Evolutionary conservation across 148 eudicot species (phyloP).

Genomic region (Chenopodium formosanum): DNA sequence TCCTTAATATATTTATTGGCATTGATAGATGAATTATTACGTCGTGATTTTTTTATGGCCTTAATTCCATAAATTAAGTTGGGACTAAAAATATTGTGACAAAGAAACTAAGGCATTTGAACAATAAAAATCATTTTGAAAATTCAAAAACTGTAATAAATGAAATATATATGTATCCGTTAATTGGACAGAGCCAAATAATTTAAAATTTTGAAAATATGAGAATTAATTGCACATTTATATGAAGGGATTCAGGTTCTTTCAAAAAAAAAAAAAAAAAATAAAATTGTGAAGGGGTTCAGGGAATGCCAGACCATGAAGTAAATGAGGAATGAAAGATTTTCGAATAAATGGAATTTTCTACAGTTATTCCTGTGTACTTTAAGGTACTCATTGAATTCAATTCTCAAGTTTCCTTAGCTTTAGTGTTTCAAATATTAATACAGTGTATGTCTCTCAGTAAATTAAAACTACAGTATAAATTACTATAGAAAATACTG

Average conservation of each 20-base stretch:
- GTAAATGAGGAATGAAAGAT: not conserved
- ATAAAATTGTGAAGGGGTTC: not conserved
- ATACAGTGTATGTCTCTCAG: too few species aligned
- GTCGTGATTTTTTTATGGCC: too few species aligned
- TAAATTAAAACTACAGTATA: too few species aligned
- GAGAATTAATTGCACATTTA: not conserved
- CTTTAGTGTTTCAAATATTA: too few species aligned
- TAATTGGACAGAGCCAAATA: not conserved
- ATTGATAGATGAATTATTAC: too few species aligned
- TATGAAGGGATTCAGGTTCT: not conserved
- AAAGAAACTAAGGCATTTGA: not conserved
- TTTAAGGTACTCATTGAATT: not conserved
- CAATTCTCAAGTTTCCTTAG: not conserved
- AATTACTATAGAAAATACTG: too few species aligned
- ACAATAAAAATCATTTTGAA: not conserved
- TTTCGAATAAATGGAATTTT: not conserved
- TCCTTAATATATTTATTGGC: not conserved
- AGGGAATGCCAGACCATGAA: not conserved
- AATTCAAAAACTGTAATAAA: not conserved
- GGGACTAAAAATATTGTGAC: too few species aligned
- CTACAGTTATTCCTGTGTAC: not conserved
- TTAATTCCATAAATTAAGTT: too few species aligned
- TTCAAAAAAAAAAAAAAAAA: too few species aligned
- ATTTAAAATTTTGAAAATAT: not conserved
- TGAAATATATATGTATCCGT: not conserved